Percentiles rank a stretch among this genome's conserved stretches.
Evolutionary conservation across 495 filamentous ascomycete genomes (phyloP).

Genomic region (Hypomontagnella submonticulosa): DNA sequence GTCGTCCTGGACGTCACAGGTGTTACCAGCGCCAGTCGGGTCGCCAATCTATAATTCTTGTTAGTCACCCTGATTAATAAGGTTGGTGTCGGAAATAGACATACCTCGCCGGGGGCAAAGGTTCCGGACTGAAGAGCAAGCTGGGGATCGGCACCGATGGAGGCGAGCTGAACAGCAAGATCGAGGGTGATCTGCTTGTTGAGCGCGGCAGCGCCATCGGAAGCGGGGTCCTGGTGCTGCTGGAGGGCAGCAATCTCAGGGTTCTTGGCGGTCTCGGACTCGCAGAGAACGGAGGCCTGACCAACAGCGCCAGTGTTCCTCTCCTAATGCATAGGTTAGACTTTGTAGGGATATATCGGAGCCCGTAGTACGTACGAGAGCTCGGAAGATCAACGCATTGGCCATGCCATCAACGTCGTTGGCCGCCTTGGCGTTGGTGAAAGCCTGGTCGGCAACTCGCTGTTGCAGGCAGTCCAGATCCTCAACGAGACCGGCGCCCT

Average conservation of each 20-base stretch:
- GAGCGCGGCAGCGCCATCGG: slow-evolving; percentile 57
- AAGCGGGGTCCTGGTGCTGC: slow-evolving; percentile 74
- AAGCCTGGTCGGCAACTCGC: slow-evolving; percentile 73
- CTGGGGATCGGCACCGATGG: slow-evolving; percentile 67
- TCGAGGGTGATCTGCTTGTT: slow-evolving; percentile 67
- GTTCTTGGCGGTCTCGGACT: slow-evolving; percentile 69
- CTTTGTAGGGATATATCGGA: neutral
- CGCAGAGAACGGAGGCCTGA: slow-evolving; percentile 62
- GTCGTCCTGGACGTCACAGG: slow-evolving; percentile 65
- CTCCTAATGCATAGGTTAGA: slow-evolving; percentile 50
- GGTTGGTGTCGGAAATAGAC: slow-evolving; percentile 14
- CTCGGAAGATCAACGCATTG: slow-evolving; percentile 69
- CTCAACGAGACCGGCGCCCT: slow-evolving; percentile 65
- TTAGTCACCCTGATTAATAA: neutral
- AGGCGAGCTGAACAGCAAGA: slow-evolving; percentile 64
- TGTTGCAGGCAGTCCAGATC: slow-evolving; percentile 74
- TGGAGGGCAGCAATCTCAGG: slow-evolving; percentile 72
- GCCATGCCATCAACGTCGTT: slow-evolving; percentile 66
- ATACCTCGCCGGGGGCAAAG: slow-evolving; percentile 67
- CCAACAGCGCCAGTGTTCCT: slow-evolving; percentile 71
- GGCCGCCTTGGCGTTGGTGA: slow-evolving; percentile 74
- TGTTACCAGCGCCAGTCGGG: slow-evolving; percentile 66
- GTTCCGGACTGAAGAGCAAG: slow-evolving; percentile 66
- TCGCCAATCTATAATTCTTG: slow-evolving; percentile 58
- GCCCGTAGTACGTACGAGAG: slow-evolving; percentile 48